phyloP scores from a whole-genome alignment of 257 asterid species.

The Solanum corneliomulleri region DNA sequence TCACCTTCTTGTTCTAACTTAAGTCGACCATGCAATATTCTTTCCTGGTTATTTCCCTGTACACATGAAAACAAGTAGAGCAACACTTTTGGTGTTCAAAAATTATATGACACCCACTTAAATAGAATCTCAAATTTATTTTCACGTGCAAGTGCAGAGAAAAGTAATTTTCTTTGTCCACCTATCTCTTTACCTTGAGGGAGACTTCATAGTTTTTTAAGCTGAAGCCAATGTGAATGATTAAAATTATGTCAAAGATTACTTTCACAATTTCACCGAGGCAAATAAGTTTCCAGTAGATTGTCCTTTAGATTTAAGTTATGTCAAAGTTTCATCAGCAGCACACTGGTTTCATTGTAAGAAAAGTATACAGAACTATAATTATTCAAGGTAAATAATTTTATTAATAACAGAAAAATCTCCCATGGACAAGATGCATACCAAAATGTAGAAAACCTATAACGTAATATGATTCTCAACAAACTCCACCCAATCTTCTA shows the following conservation, averaged over 20 bases:
- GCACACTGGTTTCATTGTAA: neutral
- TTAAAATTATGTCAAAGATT: neutral
- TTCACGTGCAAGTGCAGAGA: neutral
- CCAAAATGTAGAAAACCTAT: neutral
- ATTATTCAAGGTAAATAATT: neutral
- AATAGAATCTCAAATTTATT: neutral
- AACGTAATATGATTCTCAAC: neutral
- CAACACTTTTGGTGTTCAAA: constrained; percentile 33
- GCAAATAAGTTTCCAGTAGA: neutral
- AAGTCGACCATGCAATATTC: constrained; percentile 23
- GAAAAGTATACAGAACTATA: neutral
- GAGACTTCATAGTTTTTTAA: neutral
- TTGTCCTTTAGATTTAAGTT: neutral
- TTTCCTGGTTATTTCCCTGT: constrained; percentile 43
- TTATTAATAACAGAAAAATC: neutral
- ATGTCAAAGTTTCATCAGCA: neutral
- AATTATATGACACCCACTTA: neutral
- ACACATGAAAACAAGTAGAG: constrained; percentile 38
- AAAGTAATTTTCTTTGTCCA: neutral
- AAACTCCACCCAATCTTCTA: neutral
- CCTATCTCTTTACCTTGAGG: neutral
- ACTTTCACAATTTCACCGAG: neutral
- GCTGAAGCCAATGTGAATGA: neutral
- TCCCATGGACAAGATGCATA: neutral
- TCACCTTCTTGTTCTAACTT: constrained; percentile 31